phyloP scores from a whole-genome alignment of 768 basidiomycete genomes.

The Termitomyces sp. region DNA sequence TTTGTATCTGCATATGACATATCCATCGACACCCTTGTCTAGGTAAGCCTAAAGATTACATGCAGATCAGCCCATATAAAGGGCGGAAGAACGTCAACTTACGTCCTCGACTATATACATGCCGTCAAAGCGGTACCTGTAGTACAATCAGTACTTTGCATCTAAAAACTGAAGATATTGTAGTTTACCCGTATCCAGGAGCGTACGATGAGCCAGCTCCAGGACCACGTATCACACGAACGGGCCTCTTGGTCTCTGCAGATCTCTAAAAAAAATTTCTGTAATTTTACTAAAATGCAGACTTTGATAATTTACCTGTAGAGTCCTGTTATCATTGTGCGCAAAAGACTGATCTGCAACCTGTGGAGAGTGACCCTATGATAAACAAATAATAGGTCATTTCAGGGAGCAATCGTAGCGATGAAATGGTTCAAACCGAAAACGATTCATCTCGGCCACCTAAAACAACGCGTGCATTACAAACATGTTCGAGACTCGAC shows the following conservation, averaged over 20 bases:
- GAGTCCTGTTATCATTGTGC: slow-evolving; percentile 28
- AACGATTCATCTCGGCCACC: slow-evolving; percentile 18
- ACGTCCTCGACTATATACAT: slow-evolving; percentile 34
- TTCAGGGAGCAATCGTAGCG: neutral
- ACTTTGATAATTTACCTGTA: slow-evolving; percentile 19
- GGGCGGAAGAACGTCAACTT: slow-evolving; percentile 1
- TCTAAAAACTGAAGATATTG: neutral
- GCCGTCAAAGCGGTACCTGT: slow-evolving; percentile 39
- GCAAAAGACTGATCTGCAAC: slow-evolving; percentile 28
- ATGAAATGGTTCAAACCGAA: slow-evolving; percentile 8
- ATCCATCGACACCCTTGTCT: slow-evolving; percentile 23
- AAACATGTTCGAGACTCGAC: neutral
- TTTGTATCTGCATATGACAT: slow-evolving; percentile 24
- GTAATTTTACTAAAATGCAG: neutral
- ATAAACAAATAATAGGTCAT: neutral
- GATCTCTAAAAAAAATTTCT: slow-evolving; percentile 21
- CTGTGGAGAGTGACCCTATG: slow-evolving; percentile 20
- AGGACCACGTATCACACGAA: slow-evolving; percentile 37
- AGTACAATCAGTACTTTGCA: neutral
- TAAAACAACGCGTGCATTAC: neutral
- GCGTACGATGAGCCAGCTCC: slow-evolving; percentile 24
- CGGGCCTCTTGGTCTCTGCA: slow-evolving; percentile 23
- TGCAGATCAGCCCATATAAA: neutral
- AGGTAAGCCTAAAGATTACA: slow-evolving; percentile 20
- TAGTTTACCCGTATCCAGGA: slow-evolving; percentile 25